Percentiles rank a stretch among this genome's conserved stretches.
Conservation (phyloP, 768 basidiomycete genomes). For the Tulasnella sp. region DNA sequence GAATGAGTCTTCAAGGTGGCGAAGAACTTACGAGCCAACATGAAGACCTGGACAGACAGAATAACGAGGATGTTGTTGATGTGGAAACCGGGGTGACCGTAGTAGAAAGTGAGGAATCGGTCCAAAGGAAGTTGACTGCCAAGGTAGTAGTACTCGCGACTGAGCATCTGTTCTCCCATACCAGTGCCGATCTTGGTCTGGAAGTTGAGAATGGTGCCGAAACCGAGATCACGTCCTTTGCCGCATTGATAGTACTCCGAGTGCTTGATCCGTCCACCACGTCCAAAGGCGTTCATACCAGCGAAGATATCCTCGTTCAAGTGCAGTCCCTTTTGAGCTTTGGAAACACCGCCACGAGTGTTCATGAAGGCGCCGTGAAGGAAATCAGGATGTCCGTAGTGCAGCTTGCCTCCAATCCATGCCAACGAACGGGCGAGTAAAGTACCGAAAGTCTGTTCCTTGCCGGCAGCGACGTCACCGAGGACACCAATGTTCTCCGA, state of each 20-base stretch:
- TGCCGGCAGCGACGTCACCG: conserved; percentile 95
- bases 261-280: conserved; percentile 96
- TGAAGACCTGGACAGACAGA: conserved; percentile 89
- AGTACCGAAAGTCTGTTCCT: conserved; percentile 99
- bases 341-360: conserved; percentile 94
- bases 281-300: conserved; percentile 96
- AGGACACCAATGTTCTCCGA: conserved; percentile 99
- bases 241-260: conserved; percentile 99
- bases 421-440: conserved; percentile 89
- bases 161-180: conserved; percentile 99
- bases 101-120: conserved; percentile 98
- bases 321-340: conserved; percentile 97
- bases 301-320: conserved; percentile 99
- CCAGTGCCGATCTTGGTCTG: conserved; percentile 99
- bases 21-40: conserved; percentile 66
- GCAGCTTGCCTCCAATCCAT: conserved; percentile 96
- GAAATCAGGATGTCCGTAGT: conserved; percentile 99
- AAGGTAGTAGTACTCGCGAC: conserved; percentile 96
- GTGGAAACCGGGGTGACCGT: conserved; percentile 98
- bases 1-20: neutral
- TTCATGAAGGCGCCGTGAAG: conserved; percentile 95
- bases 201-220: conserved; percentile 98
- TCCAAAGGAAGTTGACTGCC: conserved; percentile 96
- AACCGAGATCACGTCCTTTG: conserved; percentile 96
- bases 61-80: conserved; percentile 99